Base-by-base conservation (phyloP, 2,329 filamentous ascomycete genomes). In the Fusarium cicatricum region DNA sequence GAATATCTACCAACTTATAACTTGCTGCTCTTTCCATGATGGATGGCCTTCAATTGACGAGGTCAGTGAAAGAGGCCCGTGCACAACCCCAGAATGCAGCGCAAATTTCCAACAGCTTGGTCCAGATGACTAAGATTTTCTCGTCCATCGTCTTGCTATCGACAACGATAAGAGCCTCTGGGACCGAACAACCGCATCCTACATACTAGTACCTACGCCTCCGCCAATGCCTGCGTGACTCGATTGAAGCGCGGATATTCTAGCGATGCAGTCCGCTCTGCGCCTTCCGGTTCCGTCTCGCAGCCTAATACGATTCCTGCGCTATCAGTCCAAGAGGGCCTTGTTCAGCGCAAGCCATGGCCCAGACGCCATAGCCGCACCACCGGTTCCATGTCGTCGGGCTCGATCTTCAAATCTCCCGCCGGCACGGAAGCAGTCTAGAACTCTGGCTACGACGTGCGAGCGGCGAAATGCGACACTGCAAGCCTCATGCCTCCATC, bases 301-400 rank as follows among this genome's bases (percentile, higher is more conserved):
- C 62, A 78, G 73, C 54, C 83, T 94, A 16, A 80, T 95, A 60
- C 87, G 86, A 64, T 94, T 91, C 72, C 81, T 95, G 60, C 87
- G 86, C 64, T 84, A 80, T 48, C 90, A 93, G 73, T 86, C 89
- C 62, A 83, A 90, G 65, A 79, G 79, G 49, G 70, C 83, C 59
- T 82, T 85, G 66, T 81, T 83, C 72, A 77, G 71, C 49, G 71
- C 76, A 74, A 77, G 71, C 44, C 71, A 76, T 48, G 79, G 76
- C 66, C 69, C 19, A 29, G 40, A 36, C 31, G 32, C 49, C 31
- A 60, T 54, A 42, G 51, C 52, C 32, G 50, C 48, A 23, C 34
- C 59, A 38, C 34, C 59, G 40, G 44, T 47, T 42, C 37, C 57
- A 32, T 65, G 69, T 39, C 51, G 67, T 7, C 65, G 54, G 38